Base-by-base conservation (phyloP, 2,329 filamentous ascomycete species). In the Fusarium compactum region DNA sequence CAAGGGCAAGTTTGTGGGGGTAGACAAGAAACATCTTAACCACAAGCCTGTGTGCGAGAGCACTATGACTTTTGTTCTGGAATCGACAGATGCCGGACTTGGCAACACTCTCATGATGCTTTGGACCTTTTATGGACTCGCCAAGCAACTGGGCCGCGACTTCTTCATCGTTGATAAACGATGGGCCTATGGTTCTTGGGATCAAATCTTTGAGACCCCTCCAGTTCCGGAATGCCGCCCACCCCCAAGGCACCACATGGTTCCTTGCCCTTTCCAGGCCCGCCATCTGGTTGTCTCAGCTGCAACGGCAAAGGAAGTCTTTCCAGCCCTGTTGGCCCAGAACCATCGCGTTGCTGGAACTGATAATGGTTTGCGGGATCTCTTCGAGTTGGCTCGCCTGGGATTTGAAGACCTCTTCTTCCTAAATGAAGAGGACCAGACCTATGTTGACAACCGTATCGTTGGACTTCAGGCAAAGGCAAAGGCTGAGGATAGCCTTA, bases 151-250 rank as follows among this genome's bases (percentile, higher is more conserved):
- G 77, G 88, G 87, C 16, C 85, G 93, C 25, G 85, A 89, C 2
- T 97, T 97, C 80, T 97, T 97, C 81, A 84, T 97, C 67, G 93
- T 97, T 74, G 94, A 97, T 79, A 89, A 91, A 9, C 86, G 91
- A 70, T 97, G 94, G 91, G 90, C 91, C 2, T 96, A 96, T 74
- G 94, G 94, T 12, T 85, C 86, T 54, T 97, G 93, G 76, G 86
- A 85, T 1, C 85, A 88, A 53, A 93, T 92, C 74, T 97, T 97
- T 79, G 82, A 87, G 47, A 81, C 88, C 5, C 91, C 91, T 2
- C 90, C 92, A 0, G 72, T 84, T 4, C 89, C 91, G 3, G 79
- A 82, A 25, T 97, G 94, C 78, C 85, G 87, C 10, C 89, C 91
- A 20, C 93, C 94, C 15, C 90, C 91, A n/a, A 83, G 86, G 27